Conservation (phyloP, 306 rosid genomes). For the Vicia faba region DNA sequence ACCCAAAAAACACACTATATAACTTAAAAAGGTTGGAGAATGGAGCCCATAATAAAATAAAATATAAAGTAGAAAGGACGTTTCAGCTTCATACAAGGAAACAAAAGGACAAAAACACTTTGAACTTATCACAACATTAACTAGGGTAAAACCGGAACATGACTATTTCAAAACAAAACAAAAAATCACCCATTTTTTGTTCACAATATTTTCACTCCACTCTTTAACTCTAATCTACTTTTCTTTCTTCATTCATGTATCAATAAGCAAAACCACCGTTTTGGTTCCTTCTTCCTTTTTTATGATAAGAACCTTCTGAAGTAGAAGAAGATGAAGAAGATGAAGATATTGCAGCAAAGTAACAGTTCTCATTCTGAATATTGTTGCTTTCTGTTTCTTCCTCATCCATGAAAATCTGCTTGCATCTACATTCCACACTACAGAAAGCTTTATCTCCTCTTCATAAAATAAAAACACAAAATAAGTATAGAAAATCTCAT, state of each 20-base stretch:
- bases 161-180: background rate
- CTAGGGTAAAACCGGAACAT: conserved; percentile 45
- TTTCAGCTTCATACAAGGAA: conserved; percentile 58
- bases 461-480: conserved; percentile 2
- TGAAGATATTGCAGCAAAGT: conserved; percentile 44
- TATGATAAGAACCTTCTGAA: conserved; percentile 43
- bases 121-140: conserved; percentile 46
- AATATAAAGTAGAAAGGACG: conserved; percentile 43
- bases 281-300: conserved; percentile 49
- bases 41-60: conserved; percentile 24
- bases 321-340: conserved; percentile 45
- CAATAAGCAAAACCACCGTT: conserved; percentile 58
- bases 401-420: conserved; percentile 91
- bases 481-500: background rate
- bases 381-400: conserved; percentile 59
- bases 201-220: background rate
- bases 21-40: conserved; percentile 13
- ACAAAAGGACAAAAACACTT: conserved; percentile 51
- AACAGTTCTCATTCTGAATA: conserved; percentile 54
- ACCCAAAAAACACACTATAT: conserved; percentile 1
- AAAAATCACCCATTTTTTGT: conserved; percentile 24
- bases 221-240: background rate
- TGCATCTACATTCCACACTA: conserved; percentile 85
- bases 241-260: background rate
- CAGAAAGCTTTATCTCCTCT: conserved; percentile 92